Evolutionary conservation across 257 asterid genomes (phyloP), one percentile per base, ranked within the genome.

Genomic region (Petrea volubilis): DNA sequence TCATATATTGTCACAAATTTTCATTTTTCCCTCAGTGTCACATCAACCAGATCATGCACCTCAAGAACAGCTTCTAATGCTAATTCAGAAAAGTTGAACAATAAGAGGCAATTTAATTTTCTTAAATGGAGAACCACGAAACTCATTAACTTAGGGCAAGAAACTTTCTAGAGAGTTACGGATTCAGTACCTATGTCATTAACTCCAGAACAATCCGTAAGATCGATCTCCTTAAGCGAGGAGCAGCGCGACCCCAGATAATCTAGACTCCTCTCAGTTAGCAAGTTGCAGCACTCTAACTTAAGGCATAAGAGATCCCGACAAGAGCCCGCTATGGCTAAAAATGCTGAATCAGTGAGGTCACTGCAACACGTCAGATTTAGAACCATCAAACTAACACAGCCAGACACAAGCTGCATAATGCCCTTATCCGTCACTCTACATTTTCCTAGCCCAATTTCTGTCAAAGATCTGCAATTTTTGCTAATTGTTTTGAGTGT

Each of bases 291-390:
- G 80, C 94, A 85, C 77, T 90, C 96, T 75, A 90, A 78, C 77
- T 87, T 85, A 17, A 90, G 95, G 77, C 89, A 87, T 49, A 70
- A 24, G 76, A 90, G 81, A 79, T 79, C 70, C 46, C 38, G 70
- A 75, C 92, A 85, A 74, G 81, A 84, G 43, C 67, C 67, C 57
- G 92, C 77, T 50, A 90, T 81, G 27, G 89, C 84, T 64, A 51
- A 74, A 64, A 87, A 78, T 49, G 90, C 78, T 50, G 60, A 51
- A 81, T 87, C 96, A 7, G 95, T 77, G 55, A 90, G 78, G 55
- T 78, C 84, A n/a, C 83, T 69, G 71, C 96, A 90, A 80, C 96
- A 87, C 12, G 95, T 90, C 69, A 90, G 80, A 80, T 90, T 77
- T 41, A 90, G 57, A 52, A 72, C 73, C 67, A 78, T 81, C 74